Percentiles rank a stretch among this genome's conserved stretches.
These are phyloP conservation scores for Paramecium caudatum DNA, from an alignment of 73 alveolate genomes.

Conservation along the genomic window DNA sequence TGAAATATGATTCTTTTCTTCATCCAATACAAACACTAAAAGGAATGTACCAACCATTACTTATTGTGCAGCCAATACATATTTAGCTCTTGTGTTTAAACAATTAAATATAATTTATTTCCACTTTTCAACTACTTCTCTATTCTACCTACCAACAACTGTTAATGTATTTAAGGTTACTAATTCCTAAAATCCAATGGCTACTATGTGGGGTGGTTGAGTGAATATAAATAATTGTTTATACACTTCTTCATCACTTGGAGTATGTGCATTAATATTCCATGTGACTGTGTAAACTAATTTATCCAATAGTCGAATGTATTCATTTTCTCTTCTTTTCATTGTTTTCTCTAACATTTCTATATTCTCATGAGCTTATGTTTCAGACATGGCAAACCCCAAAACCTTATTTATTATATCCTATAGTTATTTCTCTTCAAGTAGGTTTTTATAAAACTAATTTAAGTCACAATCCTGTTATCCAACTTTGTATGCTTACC, in stretches of 20 bases:
- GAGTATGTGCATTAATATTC: conserved; percentile 66
- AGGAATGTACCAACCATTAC: conserved; percentile 87
- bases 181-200: conserved; percentile 36
- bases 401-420: not conserved
- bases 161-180: conserved; percentile 4
- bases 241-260: conserved; percentile 3
- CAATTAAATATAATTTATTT: conserved; percentile 4
- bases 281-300: conserved; percentile 44
- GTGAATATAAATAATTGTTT: not conserved
- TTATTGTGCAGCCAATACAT: conserved; percentile 46
- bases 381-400: not conserved
- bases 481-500: not conserved
- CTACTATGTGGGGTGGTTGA: conserved; percentile 23
- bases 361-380: conserved; percentile 1
- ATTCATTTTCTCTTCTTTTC: conserved; percentile 9
- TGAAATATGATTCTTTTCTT: conserved; percentile 73
- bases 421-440: not conserved
- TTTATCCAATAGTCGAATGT: not conserved
- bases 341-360: not conserved
- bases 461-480: conserved; percentile 4
- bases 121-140: conserved; percentile 57
- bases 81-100: conserved; percentile 16
- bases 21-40: conserved; percentile 80
- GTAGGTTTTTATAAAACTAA: not conserved
- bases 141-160: conserved; percentile 2